A percentile compares a stretch with the other conserved stretches of the same genome.
Evolutionary conservation across 2,329 filamentous ascomycete species (phyloP).

Genomic region (Beauveria asiatica): DNA sequence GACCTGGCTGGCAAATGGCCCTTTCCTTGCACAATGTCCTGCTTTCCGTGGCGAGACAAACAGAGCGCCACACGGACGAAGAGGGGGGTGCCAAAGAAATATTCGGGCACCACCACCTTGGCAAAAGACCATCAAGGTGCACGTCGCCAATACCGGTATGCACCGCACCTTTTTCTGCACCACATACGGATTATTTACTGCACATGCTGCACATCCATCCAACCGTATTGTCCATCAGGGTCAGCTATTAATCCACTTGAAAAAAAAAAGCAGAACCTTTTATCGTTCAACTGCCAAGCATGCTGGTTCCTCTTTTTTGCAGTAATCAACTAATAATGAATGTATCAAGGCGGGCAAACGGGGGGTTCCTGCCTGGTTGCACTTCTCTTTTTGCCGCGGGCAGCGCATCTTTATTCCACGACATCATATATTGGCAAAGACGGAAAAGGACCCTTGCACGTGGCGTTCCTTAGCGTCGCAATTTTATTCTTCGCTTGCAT

Average conservation of each 20-base stretch:
- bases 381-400: background rate
- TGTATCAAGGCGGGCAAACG: background rate
- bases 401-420: background rate
- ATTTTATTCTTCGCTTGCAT: background rate
- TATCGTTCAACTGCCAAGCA: background rate
- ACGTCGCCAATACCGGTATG: background rate
- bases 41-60: too few relatives aligned
- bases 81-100: background rate
- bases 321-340: background rate
- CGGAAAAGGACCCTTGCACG: background rate
- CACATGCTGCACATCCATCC: background rate
- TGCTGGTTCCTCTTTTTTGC: background rate
- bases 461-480: constrained; percentile 1
- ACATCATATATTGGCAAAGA: background rate
- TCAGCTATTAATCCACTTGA: background rate
- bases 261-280: background rate
- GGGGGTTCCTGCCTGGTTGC: background rate
- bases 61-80: background rate
- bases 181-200: background rate
- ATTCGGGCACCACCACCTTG: background rate
- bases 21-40: background rate
- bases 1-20: background rate
- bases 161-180: background rate
- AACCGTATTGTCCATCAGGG: background rate
- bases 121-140: constrained; percentile 7